Evolutionary conservation across 345 rosid genomes (phyloP).

Genomic region (Citrus mangshanensis): DNA sequence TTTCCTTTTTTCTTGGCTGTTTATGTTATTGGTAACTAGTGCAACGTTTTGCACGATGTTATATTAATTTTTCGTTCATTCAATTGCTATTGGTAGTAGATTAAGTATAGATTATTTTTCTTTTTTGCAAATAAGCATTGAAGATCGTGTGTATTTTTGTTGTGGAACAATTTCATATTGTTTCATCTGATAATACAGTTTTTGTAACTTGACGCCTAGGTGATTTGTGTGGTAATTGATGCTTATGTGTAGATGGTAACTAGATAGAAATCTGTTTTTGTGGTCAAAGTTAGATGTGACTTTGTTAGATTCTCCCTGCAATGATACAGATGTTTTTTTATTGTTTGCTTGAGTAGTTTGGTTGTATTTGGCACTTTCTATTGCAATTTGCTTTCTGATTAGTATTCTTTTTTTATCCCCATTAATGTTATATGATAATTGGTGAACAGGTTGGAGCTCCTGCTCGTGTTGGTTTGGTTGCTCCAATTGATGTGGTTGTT

Average conservation of each 20-base stretch:
- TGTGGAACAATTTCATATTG: neutral
- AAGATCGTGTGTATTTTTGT: no score
- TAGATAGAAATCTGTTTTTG: neutral
- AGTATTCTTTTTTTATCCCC: neutral
- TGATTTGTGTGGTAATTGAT: neutral
- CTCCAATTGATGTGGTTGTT: constrained; percentile 90
- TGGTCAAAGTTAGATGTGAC: neutral
- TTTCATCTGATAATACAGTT: neutral
- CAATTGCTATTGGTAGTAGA: no score
- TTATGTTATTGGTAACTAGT: neutral
- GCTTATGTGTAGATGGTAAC: neutral
- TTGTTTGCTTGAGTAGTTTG: neutral
- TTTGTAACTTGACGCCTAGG: neutral
- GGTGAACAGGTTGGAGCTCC: constrained; percentile 87
- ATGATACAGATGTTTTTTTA: no score
- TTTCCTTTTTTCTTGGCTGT: no score
- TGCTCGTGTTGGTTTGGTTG: constrained; percentile 95
- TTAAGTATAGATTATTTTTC: no score
- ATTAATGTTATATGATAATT: neutral
- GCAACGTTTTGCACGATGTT: no score
- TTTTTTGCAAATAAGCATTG: no score
- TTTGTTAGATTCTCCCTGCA: no score
- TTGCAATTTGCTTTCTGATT: neutral
- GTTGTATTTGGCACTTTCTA: neutral
- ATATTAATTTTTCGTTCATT: no score